Evolutionary conservation across 345 rosid genomes (phyloP).

Genomic region (Hirschfeldia incana): DNA sequence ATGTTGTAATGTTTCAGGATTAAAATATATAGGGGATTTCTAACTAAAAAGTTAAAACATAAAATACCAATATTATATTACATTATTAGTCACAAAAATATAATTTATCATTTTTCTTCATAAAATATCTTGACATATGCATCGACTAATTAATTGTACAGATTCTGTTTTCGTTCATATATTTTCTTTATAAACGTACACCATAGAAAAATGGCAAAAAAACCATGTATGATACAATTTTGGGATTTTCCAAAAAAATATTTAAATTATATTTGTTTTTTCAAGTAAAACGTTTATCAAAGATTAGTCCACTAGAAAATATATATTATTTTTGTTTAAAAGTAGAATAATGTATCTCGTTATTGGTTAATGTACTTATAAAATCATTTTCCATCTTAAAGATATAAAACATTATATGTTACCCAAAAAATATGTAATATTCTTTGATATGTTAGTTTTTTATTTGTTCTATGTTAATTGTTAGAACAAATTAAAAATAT

Average conservation of each 20-base stretch:
- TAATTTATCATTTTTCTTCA: not conserved
- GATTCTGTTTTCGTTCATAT: not conserved
- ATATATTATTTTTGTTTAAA: not conserved
- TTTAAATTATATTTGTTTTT: not conserved
- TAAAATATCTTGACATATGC: not conserved
- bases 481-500: too few species aligned
- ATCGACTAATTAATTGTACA: not conserved
- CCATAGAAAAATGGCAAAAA: not conserved
- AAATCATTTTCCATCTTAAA: not conserved
- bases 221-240: not conserved
- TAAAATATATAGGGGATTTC: too few species aligned
- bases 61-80: too few species aligned
- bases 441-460: too few species aligned
- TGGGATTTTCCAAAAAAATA: not conserved
- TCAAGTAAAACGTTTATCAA: not conserved
- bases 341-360: not conserved
- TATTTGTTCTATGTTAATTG: too few species aligned
- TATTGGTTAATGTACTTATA: not conserved
- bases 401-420: too few species aligned
- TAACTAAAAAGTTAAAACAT: too few species aligned
- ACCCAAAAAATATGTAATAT: too few species aligned
- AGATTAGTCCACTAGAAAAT: not conserved
- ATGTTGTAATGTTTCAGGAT: too few species aligned
- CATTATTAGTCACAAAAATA: not conserved
- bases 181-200: not conserved